Conservation (phyloP, 2,329 filamentous ascomycete genomes). For the Scytalidium lignicola region DNA sequence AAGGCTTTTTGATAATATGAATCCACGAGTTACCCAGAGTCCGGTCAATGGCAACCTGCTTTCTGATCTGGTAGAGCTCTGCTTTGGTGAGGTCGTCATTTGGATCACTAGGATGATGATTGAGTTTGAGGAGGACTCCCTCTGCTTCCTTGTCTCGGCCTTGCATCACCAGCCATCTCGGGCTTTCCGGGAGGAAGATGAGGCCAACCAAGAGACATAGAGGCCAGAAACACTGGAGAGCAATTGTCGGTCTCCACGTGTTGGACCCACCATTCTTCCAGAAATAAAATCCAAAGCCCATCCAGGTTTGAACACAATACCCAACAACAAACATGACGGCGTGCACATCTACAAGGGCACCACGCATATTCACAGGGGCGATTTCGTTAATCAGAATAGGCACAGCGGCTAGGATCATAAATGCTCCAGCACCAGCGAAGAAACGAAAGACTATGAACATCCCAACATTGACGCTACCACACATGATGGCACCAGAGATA, state of each 20-base stretch:
- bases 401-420: background rate
- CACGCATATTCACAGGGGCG: background rate
- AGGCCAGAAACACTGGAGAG: no score
- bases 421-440: background rate
- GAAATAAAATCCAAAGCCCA: constrained; percentile 1
- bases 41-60: constrained; percentile 4
- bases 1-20: constrained; percentile 2
- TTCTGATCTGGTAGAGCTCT: constrained; percentile 8
- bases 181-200: background rate
- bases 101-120: no score
- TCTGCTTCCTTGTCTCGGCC: background rate
- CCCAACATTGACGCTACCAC: background rate
- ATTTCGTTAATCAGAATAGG: background rate
- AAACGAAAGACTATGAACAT: constrained; percentile 4
- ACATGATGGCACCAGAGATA: background rate
- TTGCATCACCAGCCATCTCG: background rate
- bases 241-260: no score
- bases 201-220: no score
- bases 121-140: no score
- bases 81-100: background rate
- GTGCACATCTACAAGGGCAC: background rate
- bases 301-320: background rate
- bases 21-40: constrained; percentile 1
- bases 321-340: background rate
- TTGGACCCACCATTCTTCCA: no score